phyloP scores from a whole-genome alignment of 148 eudicot species.

The Spergularia bocconei region DNA sequence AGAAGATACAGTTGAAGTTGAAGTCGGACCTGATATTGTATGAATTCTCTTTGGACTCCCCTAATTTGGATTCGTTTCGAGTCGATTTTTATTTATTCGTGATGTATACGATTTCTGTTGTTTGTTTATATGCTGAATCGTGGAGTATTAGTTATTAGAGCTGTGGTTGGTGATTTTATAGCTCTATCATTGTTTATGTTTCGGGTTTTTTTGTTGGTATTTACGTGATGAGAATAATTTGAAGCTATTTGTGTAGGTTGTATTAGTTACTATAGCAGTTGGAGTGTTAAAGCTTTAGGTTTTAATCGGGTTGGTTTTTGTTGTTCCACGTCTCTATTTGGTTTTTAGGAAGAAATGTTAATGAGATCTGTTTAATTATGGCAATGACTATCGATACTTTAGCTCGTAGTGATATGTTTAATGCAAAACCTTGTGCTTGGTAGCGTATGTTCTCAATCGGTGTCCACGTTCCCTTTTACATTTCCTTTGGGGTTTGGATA shows the following conservation, averaged over 20 bases:
- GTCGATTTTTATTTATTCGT: neutral
- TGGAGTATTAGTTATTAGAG: no score
- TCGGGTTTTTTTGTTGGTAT: neutral
- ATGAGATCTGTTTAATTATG: neutral
- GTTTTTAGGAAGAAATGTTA: neutral
- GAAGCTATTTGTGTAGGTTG: neutral
- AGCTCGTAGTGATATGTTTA: neutral
- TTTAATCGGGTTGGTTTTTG: neutral
- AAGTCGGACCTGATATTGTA: slow-evolving; percentile 39
- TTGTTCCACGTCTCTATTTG: neutral
- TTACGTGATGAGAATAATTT: neutral
- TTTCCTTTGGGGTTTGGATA: no score
- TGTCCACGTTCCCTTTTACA: no score
- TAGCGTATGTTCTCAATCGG: neutral
- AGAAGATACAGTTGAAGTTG: slow-evolving; percentile 44
- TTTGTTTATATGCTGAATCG: neutral
- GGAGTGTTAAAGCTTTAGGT: neutral
- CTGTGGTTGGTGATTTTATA: neutral
- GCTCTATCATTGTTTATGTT: neutral
- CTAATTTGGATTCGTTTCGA: neutral
- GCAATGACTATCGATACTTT: neutral
- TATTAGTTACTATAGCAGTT: no score
- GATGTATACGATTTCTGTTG: neutral
- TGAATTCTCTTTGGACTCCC: slow-evolving; percentile 1
- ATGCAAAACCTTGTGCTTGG: neutral